phyloP scores from a whole-genome alignment of 2,329 filamentous ascomycete genomes.

The Blastomyces parvus region DNA sequence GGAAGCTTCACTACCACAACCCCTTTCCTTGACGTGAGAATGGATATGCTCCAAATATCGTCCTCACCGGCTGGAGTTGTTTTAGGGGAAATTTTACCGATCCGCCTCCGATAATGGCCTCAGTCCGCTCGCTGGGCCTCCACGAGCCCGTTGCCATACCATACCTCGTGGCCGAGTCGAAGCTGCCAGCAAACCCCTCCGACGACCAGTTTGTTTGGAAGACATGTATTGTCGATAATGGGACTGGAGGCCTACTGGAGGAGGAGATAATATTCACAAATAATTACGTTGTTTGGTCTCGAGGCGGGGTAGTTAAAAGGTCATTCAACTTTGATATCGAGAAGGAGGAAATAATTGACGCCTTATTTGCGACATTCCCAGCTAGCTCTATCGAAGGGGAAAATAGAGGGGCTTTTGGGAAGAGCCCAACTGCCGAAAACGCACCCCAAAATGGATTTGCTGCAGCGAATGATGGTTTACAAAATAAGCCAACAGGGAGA shows the following conservation, averaged over 20 bases:
- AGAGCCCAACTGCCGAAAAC: not conserved
- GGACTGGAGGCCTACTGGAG: conserved; percentile 43
- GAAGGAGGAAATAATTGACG: conserved; percentile 76
- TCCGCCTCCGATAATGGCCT: conserved; percentile 58
- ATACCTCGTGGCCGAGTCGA: conserved; percentile 71
- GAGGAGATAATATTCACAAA: conserved; percentile 74
- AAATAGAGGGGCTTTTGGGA: conserved; percentile 7
- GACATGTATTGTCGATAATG: conserved; percentile 44
- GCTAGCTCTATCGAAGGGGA: conserved; percentile 26
- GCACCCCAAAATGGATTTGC: conserved; percentile 1
- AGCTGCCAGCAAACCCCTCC: conserved; percentile 59
- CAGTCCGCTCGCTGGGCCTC: conserved; percentile 79
- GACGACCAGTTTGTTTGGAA: conserved; percentile 65
- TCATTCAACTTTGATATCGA: conserved; percentile 79
- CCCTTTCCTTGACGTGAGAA: conserved; percentile 17
- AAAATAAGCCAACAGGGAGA: conserved; percentile 8
- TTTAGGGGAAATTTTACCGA: conserved; percentile 16
- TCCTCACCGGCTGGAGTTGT: conserved; percentile 20
- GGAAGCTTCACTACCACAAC: conserved; percentile 13
- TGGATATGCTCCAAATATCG: conserved; percentile 21
- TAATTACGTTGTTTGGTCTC: conserved; percentile 76
- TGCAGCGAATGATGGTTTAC: not conserved
- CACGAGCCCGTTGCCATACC: conserved; percentile 77
- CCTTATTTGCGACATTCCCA: conserved; percentile 75
- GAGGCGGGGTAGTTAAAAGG: conserved; percentile 73